Evolutionary conservation across 805 yeast genomes (phyloP), one percentile per base, ranked within the genome.

Genomic region (Metschnikowia borealis): DNA sequence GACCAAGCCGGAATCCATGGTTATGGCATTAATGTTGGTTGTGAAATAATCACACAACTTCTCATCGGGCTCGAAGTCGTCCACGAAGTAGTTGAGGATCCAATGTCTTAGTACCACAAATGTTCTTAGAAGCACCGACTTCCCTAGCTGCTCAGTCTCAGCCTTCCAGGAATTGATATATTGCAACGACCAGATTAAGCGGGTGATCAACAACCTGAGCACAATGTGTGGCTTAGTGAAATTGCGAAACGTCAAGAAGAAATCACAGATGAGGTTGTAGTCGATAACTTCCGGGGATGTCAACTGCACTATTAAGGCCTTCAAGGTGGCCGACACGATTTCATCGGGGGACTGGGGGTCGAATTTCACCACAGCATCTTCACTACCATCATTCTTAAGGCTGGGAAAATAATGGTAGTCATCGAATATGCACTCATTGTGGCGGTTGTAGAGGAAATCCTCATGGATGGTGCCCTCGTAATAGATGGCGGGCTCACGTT

Each of bases 71-170:
- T 65, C 68, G 53, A 74, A 94, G 66, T 94, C 98, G 62, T 88
- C 92, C 38, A 82, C 77, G 60, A 89, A 94, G 65, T 88, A 91
- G 66, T 91, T 92, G 52, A 88, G 68, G 17, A 92, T 65, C 96
- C 98, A 92, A 69, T 89, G 96, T 61, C 97, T 80, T 39, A 94
- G 59, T 29, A 87, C 83, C 26, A 89, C 96, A 70, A 91, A 92
- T 0, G 96, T 85, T 59, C 98, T 76, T 35, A 91, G 78, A 11
- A 88, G 71, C 1, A 85, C 84, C 41, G 86, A 72, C 52, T 83
- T 79, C 1, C 95, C 96, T 3, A 77, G 62, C 52, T 74, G 62
- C 7, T 56, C 53, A 23, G 64, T 61, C 23, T 63, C 59, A n/a
- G 59, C 61, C 21, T 54, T 53, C 26, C 57, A 52, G 2, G 68